phyloP scores from a whole-genome alignment of 148 eudicot genomes.

The Agrostemma githago region DNA sequence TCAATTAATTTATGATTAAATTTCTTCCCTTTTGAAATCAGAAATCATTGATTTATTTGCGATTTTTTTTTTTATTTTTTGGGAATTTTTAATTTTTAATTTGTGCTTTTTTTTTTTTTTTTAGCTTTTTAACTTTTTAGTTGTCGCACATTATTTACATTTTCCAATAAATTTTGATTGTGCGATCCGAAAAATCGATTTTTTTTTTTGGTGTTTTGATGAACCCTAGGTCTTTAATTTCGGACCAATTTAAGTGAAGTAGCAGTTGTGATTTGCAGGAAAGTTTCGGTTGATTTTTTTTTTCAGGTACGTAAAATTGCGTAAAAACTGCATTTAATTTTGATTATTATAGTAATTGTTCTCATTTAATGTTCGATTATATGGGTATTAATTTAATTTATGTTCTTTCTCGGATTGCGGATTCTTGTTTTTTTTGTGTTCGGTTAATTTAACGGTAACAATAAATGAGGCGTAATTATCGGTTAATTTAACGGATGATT shows the following conservation, averaged over 20 bases:
- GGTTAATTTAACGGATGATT: no score
- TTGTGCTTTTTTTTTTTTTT: not conserved
- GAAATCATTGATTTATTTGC: not conserved
- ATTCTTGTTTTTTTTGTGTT: not conserved
- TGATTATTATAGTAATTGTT: not conserved
- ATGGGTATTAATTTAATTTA: not conserved
- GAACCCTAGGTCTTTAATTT: constrained; percentile 5
- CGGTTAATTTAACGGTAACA: no score
- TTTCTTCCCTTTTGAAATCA: not conserved
- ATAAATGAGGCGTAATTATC: no score
- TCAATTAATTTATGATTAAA: not conserved
- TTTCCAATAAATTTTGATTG: not conserved
- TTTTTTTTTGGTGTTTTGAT: constrained; percentile 9
- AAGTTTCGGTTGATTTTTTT: not conserved
- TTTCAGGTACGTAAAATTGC: not conserved
- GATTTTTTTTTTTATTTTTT: no score
- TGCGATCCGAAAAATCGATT: constrained; percentile 18
- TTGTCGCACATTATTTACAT: not conserved
- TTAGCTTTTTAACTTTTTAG: not conserved
- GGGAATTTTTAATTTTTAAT: not conserved
- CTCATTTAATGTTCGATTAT: not conserved
- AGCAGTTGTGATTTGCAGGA: not conserved
- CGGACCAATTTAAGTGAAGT: not conserved
- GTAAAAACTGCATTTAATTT: not conserved
- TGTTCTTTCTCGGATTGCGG: constrained; percentile 5